Base-by-base conservation (phyloP, 805 yeast species). In the Kluyveromyces siamensis region DNA sequence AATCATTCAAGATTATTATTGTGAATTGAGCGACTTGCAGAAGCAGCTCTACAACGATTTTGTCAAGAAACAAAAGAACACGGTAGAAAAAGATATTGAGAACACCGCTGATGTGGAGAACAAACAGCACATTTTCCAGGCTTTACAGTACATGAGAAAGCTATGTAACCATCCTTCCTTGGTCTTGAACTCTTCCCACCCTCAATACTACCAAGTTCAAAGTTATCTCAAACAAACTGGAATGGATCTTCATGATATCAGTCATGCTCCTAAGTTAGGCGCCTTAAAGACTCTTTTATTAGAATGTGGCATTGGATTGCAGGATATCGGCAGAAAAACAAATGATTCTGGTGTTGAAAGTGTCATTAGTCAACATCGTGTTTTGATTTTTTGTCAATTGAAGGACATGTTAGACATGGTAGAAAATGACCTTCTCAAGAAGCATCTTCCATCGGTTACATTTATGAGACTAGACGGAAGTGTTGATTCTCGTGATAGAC, bases 361-460 rank as follows among this genome's bases (percentile, higher is more conserved):
- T 48, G 93, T 87, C 17, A 91, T 91, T 55, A 84, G 96, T 37
- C 97, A 89, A 63, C 99, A 93, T 67, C 78, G 99, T 49, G 99
- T 96, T 1, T 75, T 93, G 58, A 83, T 93, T 44, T 93, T 93
- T 67, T 93, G 97, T 68, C 99, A 93, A 65, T 76, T 93, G 70
- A 93, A 91, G 62, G 99, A 93, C 61, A 93, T 93, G 99, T 74
- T 93, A 55, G 97, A 93, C 61, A 86, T 93, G 74, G 96, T 95
- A 39, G 99, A 95, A 67, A 81, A 83, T 48, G 96, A 93, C 56
- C 73, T 93, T 47, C 75, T 93, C 55, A 82, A 79, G 59, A 87
- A 81, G 60, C 77, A 80, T 57, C 79, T 93, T 83, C 98, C 98
- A 1, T 74, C 85, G 2, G 98, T 93, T 2, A 83, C 96, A 0